Evolutionary conservation across 208 protist genomes (phyloP), one percentile per base, ranked within the genome.

Genomic region (Trypanosoma cruzi): DNA sequence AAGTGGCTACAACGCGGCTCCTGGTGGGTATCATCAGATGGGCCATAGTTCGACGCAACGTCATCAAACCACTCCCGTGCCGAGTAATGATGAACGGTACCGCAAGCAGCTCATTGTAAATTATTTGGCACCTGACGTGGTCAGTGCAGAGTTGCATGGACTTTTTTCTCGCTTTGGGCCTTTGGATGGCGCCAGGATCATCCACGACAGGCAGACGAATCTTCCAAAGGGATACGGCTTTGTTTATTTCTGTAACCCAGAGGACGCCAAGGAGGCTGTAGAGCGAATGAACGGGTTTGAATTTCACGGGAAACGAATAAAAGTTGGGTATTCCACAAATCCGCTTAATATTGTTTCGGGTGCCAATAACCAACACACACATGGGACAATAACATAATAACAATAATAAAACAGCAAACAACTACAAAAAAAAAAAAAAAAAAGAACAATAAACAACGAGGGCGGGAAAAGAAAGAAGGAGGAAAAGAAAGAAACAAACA

Each of bases 71-170:
- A 70, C 75, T 14, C 77, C 81, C 14, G 48, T 80, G 22, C 55
- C 80, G 11, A 68, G 71, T 0, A 65, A 86, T 14, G 87, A 93
- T 57, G 87, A 93, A 48, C 71, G 84, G 11, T 90, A 87, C 61
- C 74, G 71, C 18, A 93, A 89, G 73, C 85, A 91, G 68, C 75
- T 93, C 1, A 93, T 93, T 69, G 88, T 93, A 4, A 93, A 93
- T 75, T 93, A 93, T 60, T 67, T 93, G 7, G 84, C 85, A 0
- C 81, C 82, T 37, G 73, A 89, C 54, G 85, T 91, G 56, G 85
- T 75, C 0, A 85, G 74, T 34, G 75, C 75, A 0, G 80, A 89
- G 34, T 73, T 93, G 34, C 83, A 88, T 59, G 64, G 68, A 16
- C 76, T 93, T 34, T 93, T 93, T 69, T 86, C 85, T 2, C 80